Evolutionary conservation across 2,329 filamentous ascomycete genomes (phyloP).

Genomic region (Phialophora tarda): DNA sequence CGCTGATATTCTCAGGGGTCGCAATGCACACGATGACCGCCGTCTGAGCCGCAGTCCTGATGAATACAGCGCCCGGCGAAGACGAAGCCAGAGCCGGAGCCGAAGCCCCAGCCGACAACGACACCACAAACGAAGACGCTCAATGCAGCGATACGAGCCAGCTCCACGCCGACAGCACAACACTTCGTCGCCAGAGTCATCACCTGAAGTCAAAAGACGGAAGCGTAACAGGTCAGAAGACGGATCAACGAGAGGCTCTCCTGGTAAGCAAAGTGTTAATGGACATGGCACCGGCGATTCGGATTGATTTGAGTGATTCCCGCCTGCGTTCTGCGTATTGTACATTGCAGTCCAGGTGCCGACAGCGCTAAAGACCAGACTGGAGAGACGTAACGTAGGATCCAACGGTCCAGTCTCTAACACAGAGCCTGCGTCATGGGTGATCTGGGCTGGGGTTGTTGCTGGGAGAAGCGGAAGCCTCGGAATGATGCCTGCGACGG

Average conservation of each 20-base stretch:
- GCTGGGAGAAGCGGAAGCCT: not conserved
- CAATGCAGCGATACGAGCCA: constrained; percentile 54
- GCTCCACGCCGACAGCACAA: constrained; percentile 50
- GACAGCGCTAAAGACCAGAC: not conserved
- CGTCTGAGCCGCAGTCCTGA: constrained; percentile 50
- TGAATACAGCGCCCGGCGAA: constrained; percentile 44
- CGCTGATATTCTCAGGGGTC: constrained; percentile 58
- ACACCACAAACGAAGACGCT: constrained; percentile 52
- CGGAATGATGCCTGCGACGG: not conserved
- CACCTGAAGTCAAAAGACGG: constrained; percentile 51
- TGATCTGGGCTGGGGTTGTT: not conserved
- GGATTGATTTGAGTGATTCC: constrained; percentile 32
- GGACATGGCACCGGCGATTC: constrained; percentile 40
- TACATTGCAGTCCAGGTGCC: not conserved
- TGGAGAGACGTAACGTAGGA: not conserved
- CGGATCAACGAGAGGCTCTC: constrained; percentile 15
- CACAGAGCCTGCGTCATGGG: not conserved
- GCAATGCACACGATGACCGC: constrained; percentile 50
- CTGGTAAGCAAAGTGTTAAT: constrained; percentile 18
- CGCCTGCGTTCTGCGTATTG: not conserved
- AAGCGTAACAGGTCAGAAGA: constrained; percentile 44
- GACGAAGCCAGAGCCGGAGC: constrained; percentile 43
- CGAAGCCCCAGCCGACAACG: constrained; percentile 41
- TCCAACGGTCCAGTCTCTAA: not conserved
- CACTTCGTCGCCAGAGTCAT: constrained; percentile 49